Conservation (phyloP, 768 basidiomycete genomes). For the Tephrocybe sp. region DNA sequence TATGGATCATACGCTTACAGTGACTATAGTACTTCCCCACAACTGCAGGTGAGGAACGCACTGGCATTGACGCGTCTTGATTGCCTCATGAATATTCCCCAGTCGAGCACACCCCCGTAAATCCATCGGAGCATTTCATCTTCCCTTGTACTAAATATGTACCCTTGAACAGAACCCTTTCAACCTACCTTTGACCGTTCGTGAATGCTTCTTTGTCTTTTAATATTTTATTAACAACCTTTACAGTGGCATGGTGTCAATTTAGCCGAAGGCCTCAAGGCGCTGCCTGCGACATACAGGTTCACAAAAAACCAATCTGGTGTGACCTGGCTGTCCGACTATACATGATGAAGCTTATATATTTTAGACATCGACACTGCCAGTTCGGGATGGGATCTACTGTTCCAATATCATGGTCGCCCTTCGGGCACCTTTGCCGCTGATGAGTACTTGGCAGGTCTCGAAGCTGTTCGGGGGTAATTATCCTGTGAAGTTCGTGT, state of each 20-base stretch:
- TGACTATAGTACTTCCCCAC: slow-evolving; percentile 46
- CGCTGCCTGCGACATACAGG: slow-evolving; percentile 50
- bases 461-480: slow-evolving; percentile 53
- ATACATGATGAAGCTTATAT: not conserved
- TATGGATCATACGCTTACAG: not conserved
- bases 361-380: slow-evolving; percentile 45
- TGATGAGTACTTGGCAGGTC: slow-evolving; percentile 57
- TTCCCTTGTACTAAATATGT: not conserved
- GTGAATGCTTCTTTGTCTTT: not conserved
- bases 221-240: not conserved
- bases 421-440: slow-evolving; percentile 57
- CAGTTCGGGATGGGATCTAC: slow-evolving; percentile 52
- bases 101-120: slow-evolving; percentile 32
- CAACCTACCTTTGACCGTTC: slow-evolving; percentile 37
- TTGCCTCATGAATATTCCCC: not conserved
- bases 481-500: not conserved
- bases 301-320: slow-evolving; percentile 60
- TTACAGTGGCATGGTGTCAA: slow-evolving; percentile 58
- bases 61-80: not conserved
- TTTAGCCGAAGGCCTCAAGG: slow-evolving; percentile 58
- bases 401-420: slow-evolving; percentile 59
- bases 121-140: not conserved
- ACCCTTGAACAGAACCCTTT: slow-evolving; percentile 40
- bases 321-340: slow-evolving; percentile 15
- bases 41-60: slow-evolving; percentile 27